Base-by-base conservation (phyloP, 2,329 filamentous ascomycete genomes). In the Aspergillus fumigatus region DNA sequence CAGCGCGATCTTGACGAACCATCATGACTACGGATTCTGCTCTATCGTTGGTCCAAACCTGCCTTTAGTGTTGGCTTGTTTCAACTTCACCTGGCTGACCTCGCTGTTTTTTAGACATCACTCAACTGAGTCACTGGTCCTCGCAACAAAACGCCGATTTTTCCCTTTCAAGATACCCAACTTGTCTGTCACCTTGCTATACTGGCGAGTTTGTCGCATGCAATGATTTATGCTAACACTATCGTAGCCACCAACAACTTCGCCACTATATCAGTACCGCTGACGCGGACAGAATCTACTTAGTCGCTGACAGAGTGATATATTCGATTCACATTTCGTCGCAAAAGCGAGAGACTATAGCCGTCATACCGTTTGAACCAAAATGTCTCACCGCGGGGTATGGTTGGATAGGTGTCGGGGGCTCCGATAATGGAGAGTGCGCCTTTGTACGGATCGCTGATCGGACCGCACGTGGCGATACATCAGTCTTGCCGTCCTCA, bases 361-460 rank as follows among this genome's bases (percentile, higher is more conserved):
- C 85, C 52, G 79, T 86, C 29, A 79, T 92, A 63, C 85, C 81
- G 63, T 94, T 87, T 51, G 81, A 84, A 57, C 83, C 92, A n/a
- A 84, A 90, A 75, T 97, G 93, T 73, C 84, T 97, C 6, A 88
- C 90, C n/a, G 89, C 90, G 7, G 88, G 86, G 53, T 84, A 89
- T 66, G 92, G 92, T 52, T 97, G 90, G 88, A 82, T 97, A 40
- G 96, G 90, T 66, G 90, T 92, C 49, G 94, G 93, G 49, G 93
- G 93, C 43, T 81, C 82, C 57, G 88, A 96, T 66, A 85, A 86
- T 62, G 94, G 94, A 56, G 88, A 95, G 69, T 96, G 96, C 69
- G 87, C 89, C 29, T 87, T 91, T 54, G 88, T 96, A 67, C 85
- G 83, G 63, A 78, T 92, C 47, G 65, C 72, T 59, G 67, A 74